Base-by-base conservation (phyloP, 371 early-diverging fungal genomes). In the Rhizopus sp. region DNA sequence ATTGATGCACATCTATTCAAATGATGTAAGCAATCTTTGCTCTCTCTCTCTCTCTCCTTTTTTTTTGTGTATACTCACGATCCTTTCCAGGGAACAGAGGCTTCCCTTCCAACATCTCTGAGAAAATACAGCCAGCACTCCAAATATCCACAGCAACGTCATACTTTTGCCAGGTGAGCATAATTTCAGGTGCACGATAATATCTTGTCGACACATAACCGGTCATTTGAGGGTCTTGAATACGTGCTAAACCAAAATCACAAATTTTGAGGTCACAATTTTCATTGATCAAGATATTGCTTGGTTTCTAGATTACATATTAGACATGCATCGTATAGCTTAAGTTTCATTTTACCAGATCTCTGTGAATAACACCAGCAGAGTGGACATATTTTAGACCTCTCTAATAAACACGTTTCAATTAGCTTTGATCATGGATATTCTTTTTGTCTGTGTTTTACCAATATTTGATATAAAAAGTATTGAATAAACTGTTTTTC, bases 111-210 rank as follows among this genome's bases (percentile, higher is more conserved):
- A 97, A 73, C 88, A 99, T 94, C 78, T 99, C 99, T 34, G 96
- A 95, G 66, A 99, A 91, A 56, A 99, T 99, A 77, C 99, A 99
- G 23, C 99, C 99, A n/a, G 97, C 84, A 75, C 94, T 93, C 99
- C 99, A 99, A 66, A 99, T 94, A 78, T 99, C 99, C 34, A 99
- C 94, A n/a, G 89, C 94, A 44, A 93, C 92, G 54, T 92, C 93
- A 75, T 99, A 99, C 64, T 93, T 93, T 71, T 94, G 95, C 93
- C 93, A 92, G n/a, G 98, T 98, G 56, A 99, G 75, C 92, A 99
- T 97, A 67, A 99, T 92, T 67, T 99, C 99, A 32, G 99, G 99
- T 13, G 99, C 93, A 67, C 99, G 91, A 72, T 99, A 99, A 81
- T 99, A 99, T 52, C 99, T 83, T 2, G 99, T 99, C 6, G 97